These are phyloP conservation scores for Agaricales sp. DNA, from an alignment of 1,284 basidiomycete species.

Conservation along the genomic window DNA sequence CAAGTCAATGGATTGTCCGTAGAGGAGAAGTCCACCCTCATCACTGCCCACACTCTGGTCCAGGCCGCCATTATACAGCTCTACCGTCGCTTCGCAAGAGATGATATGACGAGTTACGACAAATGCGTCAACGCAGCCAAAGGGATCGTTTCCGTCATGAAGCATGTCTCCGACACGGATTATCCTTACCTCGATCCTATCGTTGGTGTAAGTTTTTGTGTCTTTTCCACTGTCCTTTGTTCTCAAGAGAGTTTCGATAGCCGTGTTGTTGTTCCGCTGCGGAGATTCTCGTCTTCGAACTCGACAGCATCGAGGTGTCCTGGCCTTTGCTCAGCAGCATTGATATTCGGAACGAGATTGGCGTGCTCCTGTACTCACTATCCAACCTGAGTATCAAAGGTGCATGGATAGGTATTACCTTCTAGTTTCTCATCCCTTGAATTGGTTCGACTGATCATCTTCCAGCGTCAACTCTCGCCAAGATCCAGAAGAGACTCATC, in stretches of 20 bases:
- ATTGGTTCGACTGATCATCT: conserved; percentile 2
- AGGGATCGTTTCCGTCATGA: conserved; percentile 44
- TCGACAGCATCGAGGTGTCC: conserved; percentile 42
- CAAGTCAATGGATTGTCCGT: conserved; percentile 47
- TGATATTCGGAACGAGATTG: conserved; percentile 50
- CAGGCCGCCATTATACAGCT: conserved; percentile 60
- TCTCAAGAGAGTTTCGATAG: conserved; percentile 21
- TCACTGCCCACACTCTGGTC: conserved; percentile 54
- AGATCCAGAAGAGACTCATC: conserved; percentile 25
- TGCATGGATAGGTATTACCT: conserved; percentile 43
- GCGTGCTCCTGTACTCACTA: conserved; percentile 51
- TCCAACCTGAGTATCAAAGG: conserved; percentile 46
- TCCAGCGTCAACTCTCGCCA: conserved; percentile 26
- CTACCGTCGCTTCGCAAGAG: conserved; percentile 49
- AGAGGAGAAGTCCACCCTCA: conserved; percentile 47
- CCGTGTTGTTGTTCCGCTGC: conserved; percentile 62
- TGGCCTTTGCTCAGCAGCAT: conserved; percentile 48
- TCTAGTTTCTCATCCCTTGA: background rate
- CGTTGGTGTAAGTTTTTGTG: conserved; percentile 43
- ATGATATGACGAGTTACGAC: conserved; percentile 49
- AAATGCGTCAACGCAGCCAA: conserved; percentile 54
- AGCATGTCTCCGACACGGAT: conserved; percentile 51
- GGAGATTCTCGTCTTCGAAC: conserved; percentile 53
- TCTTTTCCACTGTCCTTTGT: background rate
- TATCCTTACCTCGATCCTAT: conserved; percentile 64